Conservation (phyloP, 1,284 basidiomycete species). For the Ceratobasidium sp. region DNA sequence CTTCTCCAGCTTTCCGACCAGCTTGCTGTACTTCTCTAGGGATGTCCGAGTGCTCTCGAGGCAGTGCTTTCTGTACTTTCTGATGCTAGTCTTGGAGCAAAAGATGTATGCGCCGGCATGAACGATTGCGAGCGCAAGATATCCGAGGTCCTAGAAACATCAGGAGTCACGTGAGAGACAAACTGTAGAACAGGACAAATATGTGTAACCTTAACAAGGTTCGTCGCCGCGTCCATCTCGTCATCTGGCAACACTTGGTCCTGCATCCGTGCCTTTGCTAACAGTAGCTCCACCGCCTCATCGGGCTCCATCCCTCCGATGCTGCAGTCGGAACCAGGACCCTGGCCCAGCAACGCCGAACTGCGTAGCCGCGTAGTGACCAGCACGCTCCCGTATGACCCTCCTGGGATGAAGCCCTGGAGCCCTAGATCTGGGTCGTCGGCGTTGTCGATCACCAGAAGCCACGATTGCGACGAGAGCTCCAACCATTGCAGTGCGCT, state of each 20-base stretch:
- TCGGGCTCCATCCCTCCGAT: constrained; percentile 6
- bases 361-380: neutral
- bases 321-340: neutral
- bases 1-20: neutral
- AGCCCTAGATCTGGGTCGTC: neutral
- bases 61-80: neutral
- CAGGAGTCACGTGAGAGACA: too few species aligned
- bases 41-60: too few species aligned
- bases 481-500: constrained; percentile 17
- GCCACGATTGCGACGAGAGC: neutral
- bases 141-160: neutral
- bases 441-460: constrained; percentile 19
- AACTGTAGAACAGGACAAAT: too few species aligned
- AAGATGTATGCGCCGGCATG: too few species aligned
- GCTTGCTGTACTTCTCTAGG: constrained; percentile 9
- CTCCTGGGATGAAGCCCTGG: neutral
- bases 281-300: neutral
- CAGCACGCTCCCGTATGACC: constrained; percentile 4
- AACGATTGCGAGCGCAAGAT: too few species aligned
- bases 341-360: neutral
- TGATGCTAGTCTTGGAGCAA: neutral
- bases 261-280: neutral
- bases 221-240: neutral
- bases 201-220: neutral
- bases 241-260: neutral